A percentile compares a stretch with the other conserved stretches of the same genome.
phyloP scores from a whole-genome alignment of 768 basidiomycete species.

The Rhodotorula graminis region DNA sequence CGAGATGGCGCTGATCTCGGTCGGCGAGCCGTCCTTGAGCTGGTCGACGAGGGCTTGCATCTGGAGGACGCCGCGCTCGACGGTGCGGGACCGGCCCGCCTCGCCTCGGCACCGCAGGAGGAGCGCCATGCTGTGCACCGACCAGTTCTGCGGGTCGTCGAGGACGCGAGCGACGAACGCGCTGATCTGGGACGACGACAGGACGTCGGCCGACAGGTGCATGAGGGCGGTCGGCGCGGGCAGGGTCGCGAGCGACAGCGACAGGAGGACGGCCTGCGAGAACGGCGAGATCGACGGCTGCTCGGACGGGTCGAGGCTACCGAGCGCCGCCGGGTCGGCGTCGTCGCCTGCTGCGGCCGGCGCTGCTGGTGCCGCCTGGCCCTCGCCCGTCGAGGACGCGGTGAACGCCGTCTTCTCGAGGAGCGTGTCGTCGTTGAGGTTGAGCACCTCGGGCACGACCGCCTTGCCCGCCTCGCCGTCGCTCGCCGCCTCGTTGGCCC shows the following conservation, averaged over 20 bases:
- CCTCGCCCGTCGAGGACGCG: too few relatives aligned
- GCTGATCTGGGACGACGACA: conserved; percentile 85
- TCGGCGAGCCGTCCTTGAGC: conserved; percentile 49
- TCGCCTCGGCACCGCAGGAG: conserved; percentile 89
- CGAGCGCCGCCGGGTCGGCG: conserved; percentile 20
- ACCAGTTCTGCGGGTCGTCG: conserved; percentile 87
- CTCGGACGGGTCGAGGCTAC: conserved; percentile 63
- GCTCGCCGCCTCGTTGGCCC: conserved; percentile 18
- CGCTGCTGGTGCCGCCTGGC: too few relatives aligned
- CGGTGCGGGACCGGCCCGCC: conserved; percentile 77
- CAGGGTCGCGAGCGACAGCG: conserved; percentile 65
- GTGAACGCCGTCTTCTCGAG: conserved; percentile 91
- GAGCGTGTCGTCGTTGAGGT: conserved; percentile 90
- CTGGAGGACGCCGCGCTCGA: conserved; percentile 86
- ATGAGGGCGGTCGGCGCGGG: conserved; percentile 58
- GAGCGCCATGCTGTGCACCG: conserved; percentile 91
- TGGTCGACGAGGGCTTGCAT: conserved; percentile 94
- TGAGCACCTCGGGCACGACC: conserved; percentile 67
- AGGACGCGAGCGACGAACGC: conserved; percentile 88
- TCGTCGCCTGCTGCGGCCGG: conserved; percentile 51
- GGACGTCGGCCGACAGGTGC: conserved; percentile 79
- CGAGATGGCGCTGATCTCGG: conserved; percentile 36
- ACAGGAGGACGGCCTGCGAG: conserved; percentile 86
- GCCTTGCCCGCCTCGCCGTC: conserved; percentile 5
- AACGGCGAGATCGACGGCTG: conserved; percentile 87